Conservation (phyloP, 352 stramenopile genomes). For the Lagenidium sp. region DNA sequence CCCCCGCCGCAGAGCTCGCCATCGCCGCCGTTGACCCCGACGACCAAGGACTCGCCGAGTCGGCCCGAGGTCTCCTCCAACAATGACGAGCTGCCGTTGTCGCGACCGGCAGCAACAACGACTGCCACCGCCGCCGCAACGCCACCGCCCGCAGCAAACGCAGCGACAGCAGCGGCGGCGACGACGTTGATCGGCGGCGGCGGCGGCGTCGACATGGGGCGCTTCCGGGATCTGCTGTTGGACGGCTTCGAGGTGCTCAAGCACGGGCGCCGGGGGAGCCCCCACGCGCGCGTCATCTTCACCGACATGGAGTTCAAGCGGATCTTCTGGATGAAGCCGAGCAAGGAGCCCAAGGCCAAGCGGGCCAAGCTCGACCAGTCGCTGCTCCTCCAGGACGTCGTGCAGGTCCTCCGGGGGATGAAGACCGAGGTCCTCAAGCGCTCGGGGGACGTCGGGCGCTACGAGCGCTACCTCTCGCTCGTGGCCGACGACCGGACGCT, state of each 20-base stretch:
- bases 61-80: conserved; percentile 2
- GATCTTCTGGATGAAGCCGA: conserved; percentile 74
- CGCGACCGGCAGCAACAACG: not conserved
- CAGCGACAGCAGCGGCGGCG: not conserved
- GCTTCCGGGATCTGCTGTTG: conserved; percentile 53
- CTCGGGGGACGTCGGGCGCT: conserved; percentile 50
- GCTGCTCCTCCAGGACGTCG: conserved; percentile 48
- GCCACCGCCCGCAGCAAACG: not conserved
- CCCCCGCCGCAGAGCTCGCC: conserved; percentile 4
- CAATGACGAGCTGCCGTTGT: conserved; percentile 7
- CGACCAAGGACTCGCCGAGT: not conserved
- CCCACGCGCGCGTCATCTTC: conserved; percentile 58
- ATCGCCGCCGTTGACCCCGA: conserved; percentile 1
- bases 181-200: conserved; percentile 4
- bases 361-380: conserved; percentile 63
- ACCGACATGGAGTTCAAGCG: conserved; percentile 68
- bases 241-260: conserved; percentile 72
- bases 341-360: conserved; percentile 48
- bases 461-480: conserved; percentile 69
- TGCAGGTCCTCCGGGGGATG: conserved; percentile 68
- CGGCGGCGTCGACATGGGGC: conserved; percentile 29
- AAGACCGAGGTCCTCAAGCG: conserved; percentile 75
- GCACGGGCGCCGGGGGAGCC: conserved; percentile 52
- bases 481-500: conserved; percentile 58
- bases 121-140: not conserved